phyloP scores from a whole-genome alignment of 495 filamentous ascomycete species.

The Clohesyomyces aquaticus region DNA sequence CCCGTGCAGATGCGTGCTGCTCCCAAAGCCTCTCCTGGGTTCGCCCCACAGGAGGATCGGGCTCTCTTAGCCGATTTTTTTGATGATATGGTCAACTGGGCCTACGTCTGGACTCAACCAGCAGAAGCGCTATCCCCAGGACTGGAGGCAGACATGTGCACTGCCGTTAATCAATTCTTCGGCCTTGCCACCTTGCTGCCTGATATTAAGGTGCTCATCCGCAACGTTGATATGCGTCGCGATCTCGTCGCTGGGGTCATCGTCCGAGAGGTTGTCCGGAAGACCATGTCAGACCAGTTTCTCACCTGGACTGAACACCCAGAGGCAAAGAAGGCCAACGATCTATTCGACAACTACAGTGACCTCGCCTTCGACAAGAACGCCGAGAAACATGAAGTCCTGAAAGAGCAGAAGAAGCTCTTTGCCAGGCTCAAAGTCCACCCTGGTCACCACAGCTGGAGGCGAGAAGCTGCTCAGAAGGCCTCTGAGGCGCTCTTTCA shows the following conservation, averaged over 20 bases:
- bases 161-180: constrained; percentile 3
- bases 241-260: constrained; percentile 17
- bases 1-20: neutral
- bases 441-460: constrained; percentile 2
- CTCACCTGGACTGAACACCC: constrained; percentile 8
- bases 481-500: neutral
- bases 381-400: constrained; percentile 8
- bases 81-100: constrained; percentile 21
- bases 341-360: constrained; percentile 1
- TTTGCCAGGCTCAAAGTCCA: constrained; percentile 6
- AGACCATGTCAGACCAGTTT: constrained; percentile 15
- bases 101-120: neutral
- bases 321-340: neutral
- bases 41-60: constrained; percentile 26
- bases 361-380: neutral
- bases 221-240: neutral
- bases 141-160: neutral
- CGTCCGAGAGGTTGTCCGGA: constrained; percentile 3
- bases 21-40: constrained; percentile 1
- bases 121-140: neutral
- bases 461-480: neutral
- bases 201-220: neutral
- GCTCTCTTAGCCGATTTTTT: constrained; percentile 28
- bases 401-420: constrained; percentile 8
- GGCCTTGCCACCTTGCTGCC: neutral